Conservation (phyloP, 306 rosid genomes). For the Vachellia pachyceras region DNA sequence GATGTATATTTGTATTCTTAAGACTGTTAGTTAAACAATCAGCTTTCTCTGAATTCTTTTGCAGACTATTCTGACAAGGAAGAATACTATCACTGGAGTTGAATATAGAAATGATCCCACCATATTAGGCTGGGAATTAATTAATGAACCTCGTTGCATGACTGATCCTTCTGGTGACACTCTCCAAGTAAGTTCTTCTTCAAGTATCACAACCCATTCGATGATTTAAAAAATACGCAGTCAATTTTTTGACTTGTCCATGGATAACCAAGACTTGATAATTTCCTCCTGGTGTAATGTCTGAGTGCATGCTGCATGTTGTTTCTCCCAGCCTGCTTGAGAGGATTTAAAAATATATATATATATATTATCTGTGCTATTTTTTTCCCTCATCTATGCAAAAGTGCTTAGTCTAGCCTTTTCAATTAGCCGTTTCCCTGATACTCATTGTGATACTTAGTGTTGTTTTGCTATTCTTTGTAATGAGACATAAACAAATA, state of each 20-base stretch:
- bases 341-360: background rate
- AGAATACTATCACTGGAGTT: conserved; percentile 85
- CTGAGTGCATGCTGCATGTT: background rate
- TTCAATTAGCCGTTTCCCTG: background rate
- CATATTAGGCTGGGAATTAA: conserved; percentile 95
- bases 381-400: conserved; percentile 15
- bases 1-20: conserved; percentile 21
- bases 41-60: conserved; percentile 34
- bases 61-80: conserved; percentile 89
- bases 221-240: background rate
- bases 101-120: conserved; percentile 91
- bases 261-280: conserved; percentile 9
- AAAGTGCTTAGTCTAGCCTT: background rate
- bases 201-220: conserved; percentile 22
- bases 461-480: background rate
- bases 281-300: background rate
- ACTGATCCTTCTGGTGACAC: conserved; percentile 97
- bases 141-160: conserved; percentile 93
- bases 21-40: conserved; percentile 33
- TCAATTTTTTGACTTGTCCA: conserved; percentile 19
- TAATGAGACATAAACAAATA: background rate
- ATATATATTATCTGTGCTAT: background rate
- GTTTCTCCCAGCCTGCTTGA: background rate
- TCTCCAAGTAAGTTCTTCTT: conserved; percentile 78
- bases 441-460: background rate